Evolutionary conservation across 305 asterid genomes (phyloP).

Genomic region (Andrographis paniculata): DNA sequence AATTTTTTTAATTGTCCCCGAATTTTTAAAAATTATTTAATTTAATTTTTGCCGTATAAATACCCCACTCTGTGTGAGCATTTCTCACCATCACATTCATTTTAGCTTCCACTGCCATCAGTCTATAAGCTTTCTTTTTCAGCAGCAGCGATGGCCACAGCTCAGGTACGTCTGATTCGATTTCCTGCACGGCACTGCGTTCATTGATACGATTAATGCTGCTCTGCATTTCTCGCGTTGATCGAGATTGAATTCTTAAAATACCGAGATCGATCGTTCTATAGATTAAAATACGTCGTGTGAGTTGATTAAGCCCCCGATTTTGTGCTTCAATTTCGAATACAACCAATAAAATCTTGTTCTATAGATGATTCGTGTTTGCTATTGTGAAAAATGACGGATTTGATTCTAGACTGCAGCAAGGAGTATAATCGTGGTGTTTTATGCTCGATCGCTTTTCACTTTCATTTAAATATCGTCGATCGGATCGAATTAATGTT

Average conservation of each 20-base stretch:
- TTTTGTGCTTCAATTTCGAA: background rate
- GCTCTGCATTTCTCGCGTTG: background rate
- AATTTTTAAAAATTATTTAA: no score
- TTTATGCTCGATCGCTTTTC: background rate
- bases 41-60: no score
- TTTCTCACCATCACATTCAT: constrained; percentile 2
- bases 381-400: background rate
- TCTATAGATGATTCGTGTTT: background rate
- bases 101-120: no score
- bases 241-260: background rate
- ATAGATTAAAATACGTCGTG: no score
- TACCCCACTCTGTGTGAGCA: background rate
- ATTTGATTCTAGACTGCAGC: background rate
- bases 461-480: background rate
- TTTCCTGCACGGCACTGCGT: no score
- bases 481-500: background rate
- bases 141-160: constrained; percentile 38
- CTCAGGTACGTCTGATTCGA: constrained; percentile 28
- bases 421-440: background rate
- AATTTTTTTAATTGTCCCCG: no score
- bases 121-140: background rate
- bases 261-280: no score
- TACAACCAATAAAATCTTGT: no score
- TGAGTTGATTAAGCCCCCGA: no score
- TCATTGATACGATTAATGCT: no score